A percentile compares a stretch with the other conserved stretches of the same genome.
Evolutionary conservation across 83 land plant species (phyloP).

Genomic region (Picea engelmannii): DNA sequence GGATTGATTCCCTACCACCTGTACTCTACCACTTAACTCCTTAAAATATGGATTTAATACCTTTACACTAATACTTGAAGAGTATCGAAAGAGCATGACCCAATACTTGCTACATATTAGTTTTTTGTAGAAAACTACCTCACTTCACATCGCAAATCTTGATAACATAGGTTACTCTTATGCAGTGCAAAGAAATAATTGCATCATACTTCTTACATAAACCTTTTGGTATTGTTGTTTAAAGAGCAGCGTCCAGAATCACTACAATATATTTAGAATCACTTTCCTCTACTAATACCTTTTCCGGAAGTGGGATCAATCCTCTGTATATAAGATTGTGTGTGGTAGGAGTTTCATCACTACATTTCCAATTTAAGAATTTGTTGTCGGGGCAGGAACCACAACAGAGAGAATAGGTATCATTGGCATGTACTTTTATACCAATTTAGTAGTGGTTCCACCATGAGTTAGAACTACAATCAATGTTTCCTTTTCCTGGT

Average conservation of each 20-base stretch:
- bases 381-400: constrained; percentile 35
- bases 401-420: too few species aligned
- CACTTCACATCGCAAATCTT: constrained; percentile 28
- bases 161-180: too few species aligned
- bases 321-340: constrained; percentile 33
- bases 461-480: constrained; percentile 12
- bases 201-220: not conserved
- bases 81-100: too few species aligned
- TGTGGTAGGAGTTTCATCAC: constrained; percentile 56
- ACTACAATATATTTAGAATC: constrained; percentile 61
- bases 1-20: too few species aligned
- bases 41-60: too few species aligned
- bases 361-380: constrained; percentile 44
- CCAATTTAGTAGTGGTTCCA: constrained; percentile 45
- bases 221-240: constrained; percentile 36
- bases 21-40: too few species aligned
- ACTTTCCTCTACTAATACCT: constrained; percentile 55
- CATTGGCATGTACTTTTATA: constrained; percentile 36
- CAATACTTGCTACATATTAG: too few species aligned
- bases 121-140: not conserved
- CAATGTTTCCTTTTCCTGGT: constrained; percentile 29
- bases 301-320: too few species aligned
- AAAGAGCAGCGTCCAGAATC: constrained; percentile 52
- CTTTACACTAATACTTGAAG: too few species aligned
- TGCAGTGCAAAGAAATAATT: too few species aligned